phyloP scores from a whole-genome alignment of 768 basidiomycete species.

The Leccinum pellstonianum region DNA sequence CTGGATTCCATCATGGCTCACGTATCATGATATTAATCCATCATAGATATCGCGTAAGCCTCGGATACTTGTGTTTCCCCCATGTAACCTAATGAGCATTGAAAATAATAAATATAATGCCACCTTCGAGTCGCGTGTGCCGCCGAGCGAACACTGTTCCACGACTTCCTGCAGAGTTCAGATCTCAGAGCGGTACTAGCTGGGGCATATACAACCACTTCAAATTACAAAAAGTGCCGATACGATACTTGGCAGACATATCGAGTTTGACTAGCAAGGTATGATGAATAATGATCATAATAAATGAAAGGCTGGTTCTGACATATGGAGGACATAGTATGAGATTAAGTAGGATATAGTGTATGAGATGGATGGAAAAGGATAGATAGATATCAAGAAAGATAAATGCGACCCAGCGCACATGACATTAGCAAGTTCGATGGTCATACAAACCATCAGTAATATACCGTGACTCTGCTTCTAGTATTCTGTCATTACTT shows the following conservation, averaged over 20 bases:
- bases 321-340: not conserved
- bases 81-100: no score
- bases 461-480: not conserved
- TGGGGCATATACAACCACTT: not conserved
- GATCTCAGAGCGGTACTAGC: no score
- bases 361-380: constrained; percentile 5
- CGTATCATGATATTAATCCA: no score
- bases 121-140: no score
- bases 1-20: not conserved
- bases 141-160: no score
- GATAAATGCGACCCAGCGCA: constrained; percentile 18
- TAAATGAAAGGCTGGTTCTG: not conserved
- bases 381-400: constrained; percentile 1
- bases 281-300: not conserved
- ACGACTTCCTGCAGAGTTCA: no score
- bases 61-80: not conserved
- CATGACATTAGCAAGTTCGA: not conserved
- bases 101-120: no score
- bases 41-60: not conserved
- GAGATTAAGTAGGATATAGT: constrained; percentile 21
- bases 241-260: constrained; percentile 3
- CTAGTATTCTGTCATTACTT: constrained; percentile 25
- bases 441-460: constrained; percentile 12
- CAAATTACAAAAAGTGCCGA: not conserved
- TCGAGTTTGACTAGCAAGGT: not conserved